Evolutionary conservation across 2,329 filamentous ascomycete species (phyloP).

Genomic region (Aspergillus ochraceoroseus): DNA sequence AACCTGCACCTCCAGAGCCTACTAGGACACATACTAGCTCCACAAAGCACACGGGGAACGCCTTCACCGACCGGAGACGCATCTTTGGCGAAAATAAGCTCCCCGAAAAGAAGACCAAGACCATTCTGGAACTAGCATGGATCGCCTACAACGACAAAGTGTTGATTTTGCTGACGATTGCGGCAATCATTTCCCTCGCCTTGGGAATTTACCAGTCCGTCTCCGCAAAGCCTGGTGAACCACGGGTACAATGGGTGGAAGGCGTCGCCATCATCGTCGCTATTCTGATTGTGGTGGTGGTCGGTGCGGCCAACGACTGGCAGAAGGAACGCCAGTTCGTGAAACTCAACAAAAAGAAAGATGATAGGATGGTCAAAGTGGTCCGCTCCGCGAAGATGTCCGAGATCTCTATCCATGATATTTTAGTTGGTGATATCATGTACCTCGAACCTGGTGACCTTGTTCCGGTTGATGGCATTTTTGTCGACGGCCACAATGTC

Average conservation of each 20-base stretch:
- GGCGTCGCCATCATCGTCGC: constrained; percentile 74
- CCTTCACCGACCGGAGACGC: constrained; percentile 61
- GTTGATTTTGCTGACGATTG: constrained; percentile 64
- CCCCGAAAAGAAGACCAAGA: constrained; percentile 66
- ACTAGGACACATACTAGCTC: constrained; percentile 13
- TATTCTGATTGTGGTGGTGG: constrained; percentile 68
- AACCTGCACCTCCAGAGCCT: constrained; percentile 12
- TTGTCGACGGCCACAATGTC: constrained; percentile 61
- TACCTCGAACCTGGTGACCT: constrained; percentile 69
- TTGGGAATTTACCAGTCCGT: constrained; percentile 71
- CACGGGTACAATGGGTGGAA: constrained; percentile 73
- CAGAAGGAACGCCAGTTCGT: constrained; percentile 78
- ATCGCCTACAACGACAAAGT: constrained; percentile 80
- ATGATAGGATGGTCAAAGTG: constrained; percentile 68
- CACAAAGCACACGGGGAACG: constrained; percentile 31
- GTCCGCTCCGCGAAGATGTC: constrained; percentile 67
- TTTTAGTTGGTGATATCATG: constrained; percentile 69
- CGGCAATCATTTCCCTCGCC: constrained; percentile 67
- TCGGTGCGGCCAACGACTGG: constrained; percentile 75
- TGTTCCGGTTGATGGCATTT: constrained; percentile 66
- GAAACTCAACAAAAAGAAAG: constrained; percentile 74
- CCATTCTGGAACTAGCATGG: constrained; percentile 66
- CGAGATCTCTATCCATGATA: constrained; percentile 65
- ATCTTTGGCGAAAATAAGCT: constrained; percentile 65
- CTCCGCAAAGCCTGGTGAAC: constrained; percentile 49